These are phyloP conservation scores for Citrullus colocynthis DNA, from an alignment of 306 rosid species.

Conservation along the genomic window DNA sequence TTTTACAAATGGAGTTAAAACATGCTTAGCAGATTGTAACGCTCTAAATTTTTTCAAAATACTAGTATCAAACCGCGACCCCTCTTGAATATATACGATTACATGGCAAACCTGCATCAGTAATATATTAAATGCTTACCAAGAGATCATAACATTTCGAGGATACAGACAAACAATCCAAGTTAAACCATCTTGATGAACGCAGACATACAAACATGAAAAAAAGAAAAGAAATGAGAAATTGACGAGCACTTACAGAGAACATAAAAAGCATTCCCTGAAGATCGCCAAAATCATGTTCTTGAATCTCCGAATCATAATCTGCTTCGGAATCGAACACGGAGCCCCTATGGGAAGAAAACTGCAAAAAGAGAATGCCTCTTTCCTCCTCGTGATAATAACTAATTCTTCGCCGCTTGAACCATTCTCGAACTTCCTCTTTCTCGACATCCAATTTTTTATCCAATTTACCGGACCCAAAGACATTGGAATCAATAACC, in stretches of 20 bases:
- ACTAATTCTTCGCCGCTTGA: conserved; percentile 49
- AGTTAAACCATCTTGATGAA: background rate
- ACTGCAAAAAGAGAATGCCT: conserved; percentile 57
- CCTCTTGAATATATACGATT: conserved; percentile 67
- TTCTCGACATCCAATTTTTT: conserved; percentile 29
- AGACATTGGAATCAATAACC: conserved; percentile 54
- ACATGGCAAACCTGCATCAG: conserved; percentile 91
- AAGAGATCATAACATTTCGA: too few relatives aligned
- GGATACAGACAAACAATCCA: background rate
- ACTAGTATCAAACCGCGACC: conserved; percentile 53
- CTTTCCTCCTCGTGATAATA: conserved; percentile 49
- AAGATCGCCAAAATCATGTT: conserved; percentile 57
- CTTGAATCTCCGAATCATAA: conserved; percentile 43
- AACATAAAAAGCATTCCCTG: conserved; percentile 92
- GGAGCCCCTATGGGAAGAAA: conserved; percentile 24
- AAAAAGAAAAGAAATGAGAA: background rate
- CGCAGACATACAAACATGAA: background rate
- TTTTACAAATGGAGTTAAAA: conserved; percentile 60
- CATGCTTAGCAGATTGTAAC: conserved; percentile 74
- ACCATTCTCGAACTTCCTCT: conserved; percentile 50
- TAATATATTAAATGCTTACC: conserved; percentile 8
- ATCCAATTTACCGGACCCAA: conserved; percentile 66
- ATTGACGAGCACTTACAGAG: conserved; percentile 41
- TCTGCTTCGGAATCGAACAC: conserved; percentile 22
- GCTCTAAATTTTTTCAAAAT: conserved; percentile 62